Evolutionary conservation across 495 filamentous ascomycete genomes (phyloP), one percentile per base, ranked within the genome.

Genomic region (Talaromyces stipitatus): DNA sequence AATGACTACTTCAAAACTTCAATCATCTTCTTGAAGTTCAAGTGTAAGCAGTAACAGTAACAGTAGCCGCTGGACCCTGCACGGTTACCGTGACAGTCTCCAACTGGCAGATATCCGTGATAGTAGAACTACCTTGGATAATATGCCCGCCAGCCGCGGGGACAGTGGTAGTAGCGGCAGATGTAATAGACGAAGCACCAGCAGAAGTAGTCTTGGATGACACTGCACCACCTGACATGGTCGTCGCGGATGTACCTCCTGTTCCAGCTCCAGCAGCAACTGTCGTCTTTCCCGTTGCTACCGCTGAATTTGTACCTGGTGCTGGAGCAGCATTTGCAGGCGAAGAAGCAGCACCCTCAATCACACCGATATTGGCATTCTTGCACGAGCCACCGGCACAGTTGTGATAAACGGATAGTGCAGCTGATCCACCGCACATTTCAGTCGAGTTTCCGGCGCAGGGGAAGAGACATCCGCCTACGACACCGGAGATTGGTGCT

Each of bases 401-500:
- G 26, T 45, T 59, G 16, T 59, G 57, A 32, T 59, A 59, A 22
- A 59, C 20, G 12, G 57, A 59, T 36, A 59, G 18, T 2, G 50
- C 38, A n/a, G 50, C 50, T 29, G 50, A 30, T 28, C 50, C 48
- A 41, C 57, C 57, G 27, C 57, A 59, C 45, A 54, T 53, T 50
- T 59, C 27, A 1, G 20, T 55, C n/a, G 26, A 28, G 26, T 59
- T 48, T 28, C 57, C 57, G 24, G 27, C 47, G 38, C 57, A 59
- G 24, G 57, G 48, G 29, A 57, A 36, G 16, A 55, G 26, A 28
- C 62, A 65, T 20, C 50, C 33, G 2, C 62, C 62, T 16, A 64
- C 26, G 32, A 64, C 30, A 18, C 62, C 62, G 28, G 58, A 45
- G 28, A 58, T 52, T 4, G 62, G 62, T 14, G 62, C 62, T 12